These are phyloP conservation scores for Barnettozyma vustinii DNA, from an alignment of 805 yeast genomes.

Conservation along the genomic window DNA sequence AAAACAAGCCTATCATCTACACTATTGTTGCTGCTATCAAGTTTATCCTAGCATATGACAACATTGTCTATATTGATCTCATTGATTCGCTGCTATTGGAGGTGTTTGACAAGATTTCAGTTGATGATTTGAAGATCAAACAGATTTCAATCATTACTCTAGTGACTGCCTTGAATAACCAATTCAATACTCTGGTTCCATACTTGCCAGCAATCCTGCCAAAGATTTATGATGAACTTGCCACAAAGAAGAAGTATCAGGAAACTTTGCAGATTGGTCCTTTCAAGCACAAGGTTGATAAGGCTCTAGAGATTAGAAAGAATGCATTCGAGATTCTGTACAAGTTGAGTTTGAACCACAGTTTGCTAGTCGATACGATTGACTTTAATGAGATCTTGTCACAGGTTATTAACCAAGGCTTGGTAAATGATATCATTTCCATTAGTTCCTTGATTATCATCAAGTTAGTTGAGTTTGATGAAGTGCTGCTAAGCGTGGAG, in stretches of 20 bases:
- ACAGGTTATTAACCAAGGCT: conserved; percentile 33
- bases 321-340: conserved; percentile 66
- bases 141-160: conserved; percentile 56
- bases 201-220: conserved; percentile 45
- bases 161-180: conserved; percentile 53
- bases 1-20: conserved; percentile 19
- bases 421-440: conserved; percentile 30
- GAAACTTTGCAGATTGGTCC: conserved; percentile 80
- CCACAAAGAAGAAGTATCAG: conserved; percentile 49
- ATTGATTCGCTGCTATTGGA: conserved; percentile 21
- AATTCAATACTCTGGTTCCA: conserved; percentile 41
- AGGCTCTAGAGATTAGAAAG: conserved; percentile 68
- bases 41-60: conserved; percentile 30
- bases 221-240: conserved; percentile 46
- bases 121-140: conserved; percentile 45
- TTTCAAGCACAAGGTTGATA: conserved; percentile 75
- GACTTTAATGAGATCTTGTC: conserved; percentile 30
- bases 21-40: conserved; percentile 33
- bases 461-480: conserved; percentile 24
- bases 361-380: conserved; percentile 18
- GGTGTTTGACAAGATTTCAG: conserved; percentile 26
- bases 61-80: conserved; percentile 18
- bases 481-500: conserved; percentile 17
- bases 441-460: conserved; percentile 25
- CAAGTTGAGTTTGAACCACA: conserved; percentile 34